A percentile compares a stretch with the other conserved stretches of the same genome.
Evolutionary conservation across 805 yeast species (phyloP).

Genomic region (Maudiozyma barnettii): DNA sequence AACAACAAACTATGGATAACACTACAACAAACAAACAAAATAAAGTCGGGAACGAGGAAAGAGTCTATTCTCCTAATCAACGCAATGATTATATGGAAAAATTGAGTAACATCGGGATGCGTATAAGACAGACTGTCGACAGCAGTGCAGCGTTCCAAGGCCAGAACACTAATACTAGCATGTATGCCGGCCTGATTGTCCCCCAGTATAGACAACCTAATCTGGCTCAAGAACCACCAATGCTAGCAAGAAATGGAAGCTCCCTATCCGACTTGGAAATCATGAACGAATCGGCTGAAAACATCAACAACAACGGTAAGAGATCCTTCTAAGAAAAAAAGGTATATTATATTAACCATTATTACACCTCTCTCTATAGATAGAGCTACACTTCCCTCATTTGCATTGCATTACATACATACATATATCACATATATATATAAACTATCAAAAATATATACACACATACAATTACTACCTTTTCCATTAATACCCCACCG

Average conservation of each 20-base stretch:
- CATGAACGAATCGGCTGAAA: neutral
- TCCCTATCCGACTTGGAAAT: neutral
- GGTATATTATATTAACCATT: no score
- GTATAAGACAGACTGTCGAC: conserved; percentile 53
- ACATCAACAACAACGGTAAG: neutral
- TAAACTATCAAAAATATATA: no score
- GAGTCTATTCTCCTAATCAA: neutral
- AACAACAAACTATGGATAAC: no score
- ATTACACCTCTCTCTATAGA: no score
- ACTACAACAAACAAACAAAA: neutral
- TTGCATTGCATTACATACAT: neutral
- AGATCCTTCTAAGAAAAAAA: neutral
- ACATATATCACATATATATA: neutral
- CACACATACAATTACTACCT: neutral
- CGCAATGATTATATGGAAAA: conserved; percentile 24
- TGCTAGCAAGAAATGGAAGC: neutral
- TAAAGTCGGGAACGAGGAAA: neutral
- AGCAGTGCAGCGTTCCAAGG: neutral
- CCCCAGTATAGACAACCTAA: conserved; percentile 21
- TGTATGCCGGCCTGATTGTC: conserved; percentile 17
- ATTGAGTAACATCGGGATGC: conserved; percentile 56
- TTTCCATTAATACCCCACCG: no score
- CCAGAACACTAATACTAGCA: conserved; percentile 7
- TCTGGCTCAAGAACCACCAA: neutral
- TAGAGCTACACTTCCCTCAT: no score